These are phyloP conservation scores for Paramecium primaurelia DNA, from an alignment of 73 alveolate species.

Conservation along the genomic window DNA sequence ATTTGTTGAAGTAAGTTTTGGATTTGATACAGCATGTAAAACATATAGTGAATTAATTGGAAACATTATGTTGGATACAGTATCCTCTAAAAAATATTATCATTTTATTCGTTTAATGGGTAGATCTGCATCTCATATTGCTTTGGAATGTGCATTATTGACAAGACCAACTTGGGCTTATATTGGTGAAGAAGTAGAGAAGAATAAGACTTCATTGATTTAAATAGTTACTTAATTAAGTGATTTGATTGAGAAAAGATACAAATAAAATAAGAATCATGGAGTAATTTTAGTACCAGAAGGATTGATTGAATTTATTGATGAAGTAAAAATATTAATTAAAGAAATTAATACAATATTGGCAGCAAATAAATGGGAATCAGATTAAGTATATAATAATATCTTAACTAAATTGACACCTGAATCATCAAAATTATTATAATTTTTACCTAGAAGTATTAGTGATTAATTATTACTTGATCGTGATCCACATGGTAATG, in stretches of 20 bases:
- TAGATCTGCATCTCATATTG: conserved; percentile 98
- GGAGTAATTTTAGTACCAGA: conserved; percentile 98
- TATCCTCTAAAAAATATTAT: conserved; percentile 76
- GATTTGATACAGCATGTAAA: conserved; percentile 82
- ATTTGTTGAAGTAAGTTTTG: conserved; percentile 50
- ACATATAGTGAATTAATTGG: conserved; percentile 97
- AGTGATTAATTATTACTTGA: conserved; percentile 94
- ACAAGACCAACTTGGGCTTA: neutral
- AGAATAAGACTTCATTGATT: conserved; percentile 70
- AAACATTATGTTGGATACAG: conserved; percentile 83
- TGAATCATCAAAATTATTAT: conserved; percentile 27
- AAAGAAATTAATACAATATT: neutral
- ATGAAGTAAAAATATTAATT: conserved; percentile 78
- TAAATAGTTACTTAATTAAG: conserved; percentile 82
- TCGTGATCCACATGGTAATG: conserved; percentile 98
- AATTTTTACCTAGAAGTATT: conserved; percentile 88
- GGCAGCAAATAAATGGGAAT: neutral
- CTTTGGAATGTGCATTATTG: conserved; percentile 88
- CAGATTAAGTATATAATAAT: conserved; percentile 65
- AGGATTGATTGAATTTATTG: conserved; percentile 96
- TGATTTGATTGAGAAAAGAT: conserved; percentile 62
- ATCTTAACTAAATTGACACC: conserved; percentile 47
- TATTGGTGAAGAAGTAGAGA: conserved; percentile 88
- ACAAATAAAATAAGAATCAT: conserved; percentile 74
- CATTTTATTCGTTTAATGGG: conserved; percentile 98